phyloP scores from a whole-genome alignment of 148 eudicot species.

The Rhododendron mucronatum region DNA sequence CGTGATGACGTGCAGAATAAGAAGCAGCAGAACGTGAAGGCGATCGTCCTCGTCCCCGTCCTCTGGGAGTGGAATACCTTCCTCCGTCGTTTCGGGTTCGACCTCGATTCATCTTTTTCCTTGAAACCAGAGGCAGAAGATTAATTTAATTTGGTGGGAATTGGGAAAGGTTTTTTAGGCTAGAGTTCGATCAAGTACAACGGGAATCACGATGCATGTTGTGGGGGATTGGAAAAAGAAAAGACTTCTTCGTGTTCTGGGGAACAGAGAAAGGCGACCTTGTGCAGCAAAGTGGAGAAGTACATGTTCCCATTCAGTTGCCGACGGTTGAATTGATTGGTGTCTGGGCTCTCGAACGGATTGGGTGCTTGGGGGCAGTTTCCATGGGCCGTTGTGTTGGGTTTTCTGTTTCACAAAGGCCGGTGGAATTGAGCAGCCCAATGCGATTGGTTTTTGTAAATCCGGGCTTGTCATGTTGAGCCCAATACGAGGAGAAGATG shows the following conservation, averaged over 20 bases:
- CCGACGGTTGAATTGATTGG: background rate
- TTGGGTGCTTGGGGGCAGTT: no score
- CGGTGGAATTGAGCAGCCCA: background rate
- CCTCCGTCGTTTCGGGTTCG: slow-evolving; percentile 2
- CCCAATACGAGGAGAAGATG: background rate
- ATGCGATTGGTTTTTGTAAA: background rate
- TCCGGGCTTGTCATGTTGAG: background rate
- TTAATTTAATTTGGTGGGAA: background rate
- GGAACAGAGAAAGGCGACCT: background rate
- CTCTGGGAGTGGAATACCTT: slow-evolving; percentile 3
- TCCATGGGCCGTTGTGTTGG: no score
- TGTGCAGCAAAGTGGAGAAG: background rate
- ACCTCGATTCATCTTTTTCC: background rate
- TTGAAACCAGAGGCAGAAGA: background rate
- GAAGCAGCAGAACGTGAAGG: background rate
- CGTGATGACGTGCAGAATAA: background rate
- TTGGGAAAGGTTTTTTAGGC: background rate
- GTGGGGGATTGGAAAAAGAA: no score
- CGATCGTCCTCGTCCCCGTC: slow-evolving; percentile 4
- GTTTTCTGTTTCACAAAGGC: no score
- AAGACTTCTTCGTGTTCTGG: background rate
- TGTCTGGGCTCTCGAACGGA: no score
- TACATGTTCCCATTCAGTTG: background rate
- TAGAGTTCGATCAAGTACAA: no score
- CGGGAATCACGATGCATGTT: no score